Conservation (phyloP, 2,329 filamentous ascomycete genomes). For the Graphilbum ipis-grandicollis region DNA sequence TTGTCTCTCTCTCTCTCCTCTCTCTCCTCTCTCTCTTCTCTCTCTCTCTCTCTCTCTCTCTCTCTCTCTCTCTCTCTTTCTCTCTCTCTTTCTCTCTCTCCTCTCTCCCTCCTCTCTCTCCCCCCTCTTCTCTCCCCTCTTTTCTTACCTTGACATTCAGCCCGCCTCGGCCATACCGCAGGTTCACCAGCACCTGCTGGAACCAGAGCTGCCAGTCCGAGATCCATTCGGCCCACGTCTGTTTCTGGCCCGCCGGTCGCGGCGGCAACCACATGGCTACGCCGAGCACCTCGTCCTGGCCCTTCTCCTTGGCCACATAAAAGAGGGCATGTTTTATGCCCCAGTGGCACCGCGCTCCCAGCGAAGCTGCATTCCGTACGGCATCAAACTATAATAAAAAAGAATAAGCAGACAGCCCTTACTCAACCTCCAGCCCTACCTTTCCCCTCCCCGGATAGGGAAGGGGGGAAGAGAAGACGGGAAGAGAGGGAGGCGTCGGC, state of each 20-base stretch:
- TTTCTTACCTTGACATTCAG: slow-evolving; percentile 36
- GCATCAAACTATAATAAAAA: slow-evolving; percentile 31
- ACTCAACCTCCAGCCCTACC: too few relatives aligned
- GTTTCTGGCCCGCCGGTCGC: slow-evolving; percentile 23
- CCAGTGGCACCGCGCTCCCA: slow-evolving; percentile 50
- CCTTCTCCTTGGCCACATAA: slow-evolving; percentile 47
- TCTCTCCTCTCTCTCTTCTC: too few relatives aligned
- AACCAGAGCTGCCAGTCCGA: slow-evolving; percentile 50
- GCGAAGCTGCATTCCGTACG: slow-evolving; percentile 42
- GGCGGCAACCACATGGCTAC: slow-evolving; percentile 59
- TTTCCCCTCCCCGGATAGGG: too few relatives aligned
- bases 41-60: too few relatives aligned
- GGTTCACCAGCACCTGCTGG: slow-evolving; percentile 48
- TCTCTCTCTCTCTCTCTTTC: neutral
- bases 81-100: neutral
- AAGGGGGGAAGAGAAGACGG: too few relatives aligned
- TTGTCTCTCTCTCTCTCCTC: too few relatives aligned
- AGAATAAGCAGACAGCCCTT: neutral
- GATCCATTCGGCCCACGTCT: slow-evolving; percentile 44
- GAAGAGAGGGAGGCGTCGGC: too few relatives aligned
- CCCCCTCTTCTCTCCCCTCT: too few relatives aligned
- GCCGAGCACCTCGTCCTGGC: slow-evolving; percentile 39
- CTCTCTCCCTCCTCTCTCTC: too few relatives aligned
- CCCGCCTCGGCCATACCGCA: slow-evolving; percentile 51
- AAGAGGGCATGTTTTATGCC: slow-evolving; percentile 54